phyloP scores from a whole-genome alignment of 2,329 filamentous ascomycete species.

The Stachybotrys echinatus region DNA sequence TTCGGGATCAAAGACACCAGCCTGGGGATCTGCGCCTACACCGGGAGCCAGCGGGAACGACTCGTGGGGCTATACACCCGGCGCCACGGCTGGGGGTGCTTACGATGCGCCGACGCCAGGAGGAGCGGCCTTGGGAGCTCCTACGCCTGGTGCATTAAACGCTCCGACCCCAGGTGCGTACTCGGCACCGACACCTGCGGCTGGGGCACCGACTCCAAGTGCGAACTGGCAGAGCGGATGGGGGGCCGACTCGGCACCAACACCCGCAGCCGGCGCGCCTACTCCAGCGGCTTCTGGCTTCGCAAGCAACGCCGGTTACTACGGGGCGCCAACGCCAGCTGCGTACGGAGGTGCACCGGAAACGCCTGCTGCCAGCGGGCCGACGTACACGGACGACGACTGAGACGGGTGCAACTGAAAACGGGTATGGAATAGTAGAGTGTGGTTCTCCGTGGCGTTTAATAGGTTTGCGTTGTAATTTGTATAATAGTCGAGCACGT shows the following conservation, averaged over 20 bases:
- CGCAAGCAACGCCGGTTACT: conserved; percentile 39
- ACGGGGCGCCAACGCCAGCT: conserved; percentile 60
- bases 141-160: conserved; percentile 56
- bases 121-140: conserved; percentile 51
- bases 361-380: conserved; percentile 56
- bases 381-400: conserved; percentile 49
- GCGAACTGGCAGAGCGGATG: conserved; percentile 55
- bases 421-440: neutral
- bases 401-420: conserved; percentile 4
- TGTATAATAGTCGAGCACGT: too few species aligned
- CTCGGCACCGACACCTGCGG: conserved; percentile 58
- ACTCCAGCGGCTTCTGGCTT: conserved; percentile 56
- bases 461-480: too few species aligned
- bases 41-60: conserved; percentile 54
- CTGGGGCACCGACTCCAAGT: conserved; percentile 65
- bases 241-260: conserved; percentile 60
- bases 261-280: conserved; percentile 60
- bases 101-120: conserved; percentile 70
- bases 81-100: conserved; percentile 33
- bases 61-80: conserved; percentile 55
- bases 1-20: conserved; percentile 71
- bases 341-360: conserved; percentile 52
- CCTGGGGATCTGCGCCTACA: conserved; percentile 59
- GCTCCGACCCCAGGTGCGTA: conserved; percentile 69
- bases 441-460: too few species aligned